Conservation (phyloP, 1,139 yeast species). For the Candida sp. region DNA sequence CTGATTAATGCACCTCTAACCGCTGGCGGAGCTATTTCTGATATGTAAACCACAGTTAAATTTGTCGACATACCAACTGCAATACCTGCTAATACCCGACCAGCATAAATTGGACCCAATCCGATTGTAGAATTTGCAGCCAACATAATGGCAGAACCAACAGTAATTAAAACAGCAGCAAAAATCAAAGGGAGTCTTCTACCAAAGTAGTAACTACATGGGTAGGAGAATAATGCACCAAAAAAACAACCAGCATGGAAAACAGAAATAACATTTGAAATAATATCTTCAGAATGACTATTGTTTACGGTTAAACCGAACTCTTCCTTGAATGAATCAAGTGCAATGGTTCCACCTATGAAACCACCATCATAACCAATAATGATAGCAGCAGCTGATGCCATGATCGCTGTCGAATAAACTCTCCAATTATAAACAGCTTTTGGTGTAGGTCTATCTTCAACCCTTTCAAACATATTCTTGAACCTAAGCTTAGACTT, state of each 20-base stretch:
- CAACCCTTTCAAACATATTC: conserved; percentile 29
- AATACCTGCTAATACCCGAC: conserved; percentile 38
- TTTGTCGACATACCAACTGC: conserved; percentile 41
- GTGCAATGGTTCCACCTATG: conserved; percentile 41
- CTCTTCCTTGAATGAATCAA: conserved; percentile 31
- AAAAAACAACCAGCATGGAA: conserved; percentile 45
- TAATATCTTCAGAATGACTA: conserved; percentile 19
- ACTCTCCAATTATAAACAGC: conserved; percentile 35
- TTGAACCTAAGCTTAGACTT: conserved; percentile 11
- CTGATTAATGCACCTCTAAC: conserved; percentile 37
- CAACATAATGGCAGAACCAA: conserved; percentile 40
- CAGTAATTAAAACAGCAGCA: conserved; percentile 31
- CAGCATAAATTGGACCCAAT: conserved; percentile 40
- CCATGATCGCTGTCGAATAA: conserved; percentile 35
- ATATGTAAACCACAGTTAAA: conserved; percentile 38
- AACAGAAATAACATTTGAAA: conserved; percentile 38
- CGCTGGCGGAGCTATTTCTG: conserved; percentile 41
- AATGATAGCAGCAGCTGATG: conserved; percentile 36
- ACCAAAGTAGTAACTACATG: conserved; percentile 34
- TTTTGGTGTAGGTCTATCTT: conserved; percentile 39
- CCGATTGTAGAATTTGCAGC: conserved; percentile 28
- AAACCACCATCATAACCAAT: conserved; percentile 45
- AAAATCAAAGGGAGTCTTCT: conserved; percentile 30
- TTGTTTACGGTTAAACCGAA: conserved; percentile 28
- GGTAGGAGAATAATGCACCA: conserved; percentile 41